Evolutionary conservation across 257 asterid genomes (phyloP), one percentile per base, ranked within the genome.

Genomic region (Salvia miltiorrhiza): DNA sequence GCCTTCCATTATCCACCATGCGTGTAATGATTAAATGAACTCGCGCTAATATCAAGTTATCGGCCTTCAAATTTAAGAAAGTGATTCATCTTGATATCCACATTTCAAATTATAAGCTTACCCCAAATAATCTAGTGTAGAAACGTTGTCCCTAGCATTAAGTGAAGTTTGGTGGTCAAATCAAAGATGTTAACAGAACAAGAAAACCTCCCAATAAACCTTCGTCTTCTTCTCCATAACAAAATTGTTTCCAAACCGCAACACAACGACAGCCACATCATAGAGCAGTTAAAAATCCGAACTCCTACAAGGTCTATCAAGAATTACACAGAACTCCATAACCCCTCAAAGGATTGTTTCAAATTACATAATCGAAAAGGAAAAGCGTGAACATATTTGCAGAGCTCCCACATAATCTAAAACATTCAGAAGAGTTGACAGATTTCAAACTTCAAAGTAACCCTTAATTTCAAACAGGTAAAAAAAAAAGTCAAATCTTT

Each of bases 281-380:
- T 50, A 58, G 69, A 55, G 28, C 39, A 56, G 45, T 30, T 17
- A 35, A 69, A 37, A 59, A 58, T 37, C 63, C 56, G n/a, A 73
- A 58, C 50, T 50, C 57, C 35, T n/a, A 8, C 62, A 17, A 58
- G 7, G 53, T 52, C 23, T 7, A 54, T 45, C 62, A 48, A 67
- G 58, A 67, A 44, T 12, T 6, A 54, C 39, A 21, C 11, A 65
- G 4, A 45, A 40, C 35, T 57, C 32, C 54, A 48, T 10, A 64
- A 21, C 58, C 69, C 70, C 57, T 11, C 21, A 65, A 73, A 63
- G 26, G 69, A 70, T 71, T 59, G 63, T 13, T 35, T 43, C 0
- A 21, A 48, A 47, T 67, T 33, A 17, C 53, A 41, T 16, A 37
- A 23, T 3, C 47, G 35, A 32, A 2, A 54, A 32, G 26, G 3